Evolutionary conservation across 108 stramenopile species (phyloP).

Genomic region (Cyclotella choctawhatcheeana): DNA sequence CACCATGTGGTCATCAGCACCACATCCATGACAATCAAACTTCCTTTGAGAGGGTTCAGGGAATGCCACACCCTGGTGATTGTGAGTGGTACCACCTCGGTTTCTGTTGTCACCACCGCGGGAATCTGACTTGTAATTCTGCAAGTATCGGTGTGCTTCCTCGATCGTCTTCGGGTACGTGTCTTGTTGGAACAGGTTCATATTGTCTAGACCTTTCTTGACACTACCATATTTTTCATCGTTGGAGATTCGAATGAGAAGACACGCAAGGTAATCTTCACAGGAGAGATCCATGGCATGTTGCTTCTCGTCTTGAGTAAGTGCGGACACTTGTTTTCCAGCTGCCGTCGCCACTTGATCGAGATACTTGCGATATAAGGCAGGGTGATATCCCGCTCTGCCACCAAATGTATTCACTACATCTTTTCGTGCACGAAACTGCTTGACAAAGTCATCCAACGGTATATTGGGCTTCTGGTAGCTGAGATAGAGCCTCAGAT

Average conservation of each 20-base stretch:
- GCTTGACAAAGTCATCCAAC: not conserved
- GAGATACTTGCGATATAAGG: not conserved
- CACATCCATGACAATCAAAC: not conserved
- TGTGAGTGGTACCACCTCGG: no score
- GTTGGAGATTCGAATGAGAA: not conserved
- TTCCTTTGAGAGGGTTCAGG: not conserved
- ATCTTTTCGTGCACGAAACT: not conserved
- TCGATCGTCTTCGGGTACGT: not conserved
- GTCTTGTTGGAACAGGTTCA: not conserved
- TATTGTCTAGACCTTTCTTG: not conserved
- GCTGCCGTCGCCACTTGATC: not conserved
- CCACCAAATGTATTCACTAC: conserved; percentile 11
- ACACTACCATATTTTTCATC: not conserved
- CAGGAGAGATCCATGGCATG: not conserved
- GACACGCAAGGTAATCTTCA: not conserved
- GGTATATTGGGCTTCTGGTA: not conserved
- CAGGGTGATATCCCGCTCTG: conserved; percentile 2
- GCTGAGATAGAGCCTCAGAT: not conserved
- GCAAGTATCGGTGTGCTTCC: not conserved
- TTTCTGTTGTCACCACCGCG: not conserved
- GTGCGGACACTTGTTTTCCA: not conserved
- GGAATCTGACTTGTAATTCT: not conserved
- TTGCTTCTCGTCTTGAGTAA: not conserved
- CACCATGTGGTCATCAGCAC: not conserved
- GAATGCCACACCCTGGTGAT: not conserved